Evolutionary conservation across 106 monocot genomes (phyloP).

Genomic region (Ottelia alismoides): DNA sequence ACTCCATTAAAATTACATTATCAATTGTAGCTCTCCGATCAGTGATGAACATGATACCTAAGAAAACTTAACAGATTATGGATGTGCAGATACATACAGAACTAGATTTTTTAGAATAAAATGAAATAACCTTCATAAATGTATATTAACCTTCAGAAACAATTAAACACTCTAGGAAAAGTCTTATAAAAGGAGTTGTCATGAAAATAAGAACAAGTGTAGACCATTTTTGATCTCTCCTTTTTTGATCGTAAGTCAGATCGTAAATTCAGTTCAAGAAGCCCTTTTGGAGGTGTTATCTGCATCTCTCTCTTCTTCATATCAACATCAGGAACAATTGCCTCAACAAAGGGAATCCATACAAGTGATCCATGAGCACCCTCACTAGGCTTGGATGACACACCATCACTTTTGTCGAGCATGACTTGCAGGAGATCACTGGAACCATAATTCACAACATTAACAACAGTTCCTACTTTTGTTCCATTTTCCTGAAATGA

Average conservation of each 20-base stretch:
- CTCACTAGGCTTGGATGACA: conserved; percentile 12
- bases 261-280: conserved; percentile 77
- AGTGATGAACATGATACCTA: no score
- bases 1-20: no score
- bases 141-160: no score
- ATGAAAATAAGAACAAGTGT: no score
- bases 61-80: no score
- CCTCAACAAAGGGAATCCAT: conserved; percentile 95
- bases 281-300: conserved; percentile 95
- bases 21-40: no score
- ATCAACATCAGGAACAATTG: conserved; percentile 88
- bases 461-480: conserved; percentile 52
- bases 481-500: conserved; percentile 71
- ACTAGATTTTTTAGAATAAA: no score
- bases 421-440: conserved; percentile 72
- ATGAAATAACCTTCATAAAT: no score
- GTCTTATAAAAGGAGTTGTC: no score
- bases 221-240: conserved; percentile 80
- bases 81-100: no score
- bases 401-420: conserved; percentile 19
- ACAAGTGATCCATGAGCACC: conserved; percentile 29
- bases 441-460: conserved; percentile 64
- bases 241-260: conserved; percentile 60
- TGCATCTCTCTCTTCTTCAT: conserved; percentile 57
- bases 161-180: no score